Percentiles rank a stretch among this genome's conserved stretches.
These are phyloP conservation scores for Lipomyces orientalis DNA, from an alignment of 805 yeast species.

Conservation along the genomic window DNA sequence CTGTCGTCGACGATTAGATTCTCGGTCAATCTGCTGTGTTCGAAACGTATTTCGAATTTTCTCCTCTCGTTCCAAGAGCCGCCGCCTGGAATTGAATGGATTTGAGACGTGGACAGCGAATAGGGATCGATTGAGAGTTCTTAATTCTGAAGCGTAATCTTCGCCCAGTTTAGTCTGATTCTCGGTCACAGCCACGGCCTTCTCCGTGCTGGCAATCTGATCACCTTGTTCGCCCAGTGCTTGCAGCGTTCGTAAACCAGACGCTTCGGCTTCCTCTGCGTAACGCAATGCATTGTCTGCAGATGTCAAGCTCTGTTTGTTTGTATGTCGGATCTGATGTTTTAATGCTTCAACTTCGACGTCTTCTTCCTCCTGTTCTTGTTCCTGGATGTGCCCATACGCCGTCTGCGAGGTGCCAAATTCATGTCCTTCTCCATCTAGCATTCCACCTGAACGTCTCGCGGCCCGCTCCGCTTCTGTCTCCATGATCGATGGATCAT, in stretches of 20 bases:
- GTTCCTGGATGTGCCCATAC: slow-evolving; percentile 10
- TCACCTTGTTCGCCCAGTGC: slow-evolving; percentile 94
- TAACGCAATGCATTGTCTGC: slow-evolving; percentile 80
- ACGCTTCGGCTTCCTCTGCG: slow-evolving; percentile 73
- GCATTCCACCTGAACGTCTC: neutral
- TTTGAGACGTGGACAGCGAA: slow-evolving; percentile 83
- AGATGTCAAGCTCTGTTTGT: slow-evolving; percentile 83
- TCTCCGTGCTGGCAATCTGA: slow-evolving; percentile 77
- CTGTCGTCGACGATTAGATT: slow-evolving; percentile 62
- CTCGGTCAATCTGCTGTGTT: slow-evolving; percentile 66
- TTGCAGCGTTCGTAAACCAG: slow-evolving; percentile 84
- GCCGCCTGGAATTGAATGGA: slow-evolving; percentile 84
- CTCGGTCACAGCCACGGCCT: slow-evolving; percentile 73
- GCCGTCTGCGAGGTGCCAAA: no score
- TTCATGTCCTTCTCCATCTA: slow-evolving; percentile 8
- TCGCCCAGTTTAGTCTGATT: slow-evolving; percentile 84
- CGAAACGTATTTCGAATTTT: slow-evolving; percentile 65
- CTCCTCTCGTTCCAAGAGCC: slow-evolving; percentile 76
- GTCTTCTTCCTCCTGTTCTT: slow-evolving; percentile 50
- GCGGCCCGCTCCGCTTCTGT: slow-evolving; percentile 33
- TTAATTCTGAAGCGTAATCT: slow-evolving; percentile 78
- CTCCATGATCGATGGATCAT: slow-evolving; percentile 38
- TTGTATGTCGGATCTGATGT: slow-evolving; percentile 78
- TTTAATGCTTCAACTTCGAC: slow-evolving; percentile 88
- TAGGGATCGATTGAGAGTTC: slow-evolving; percentile 77